phyloP scores from a whole-genome alignment of 163 green algal genomes.

The Scenedesmus sp. region DNA sequence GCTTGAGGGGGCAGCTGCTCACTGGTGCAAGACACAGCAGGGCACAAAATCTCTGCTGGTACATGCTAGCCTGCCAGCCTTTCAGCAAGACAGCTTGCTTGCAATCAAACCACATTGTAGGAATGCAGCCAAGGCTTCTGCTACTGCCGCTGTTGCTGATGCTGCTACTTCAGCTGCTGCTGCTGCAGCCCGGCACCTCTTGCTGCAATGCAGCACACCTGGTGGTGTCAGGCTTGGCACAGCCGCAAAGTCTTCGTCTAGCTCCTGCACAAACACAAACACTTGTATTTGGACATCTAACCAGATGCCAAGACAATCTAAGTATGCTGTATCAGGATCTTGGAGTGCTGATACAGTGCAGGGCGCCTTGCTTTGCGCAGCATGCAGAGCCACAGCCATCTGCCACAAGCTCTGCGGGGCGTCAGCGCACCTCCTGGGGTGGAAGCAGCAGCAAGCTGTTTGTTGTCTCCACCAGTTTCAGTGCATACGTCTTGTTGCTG shows the following conservation, averaged over 20 bases:
- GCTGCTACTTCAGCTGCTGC: not conserved
- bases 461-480: conserved; percentile 85
- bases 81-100: not conserved
- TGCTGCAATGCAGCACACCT: conserved; percentile 13
- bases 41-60: not conserved
- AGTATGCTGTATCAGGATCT: no score
- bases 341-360: not conserved
- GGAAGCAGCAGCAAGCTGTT: conserved; percentile 76
- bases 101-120: not conserved
- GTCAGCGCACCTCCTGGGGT: conserved; percentile 28
- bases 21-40: not conserved
- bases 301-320: no score
- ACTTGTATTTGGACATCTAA: not conserved
- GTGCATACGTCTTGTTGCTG: conserved; percentile 66
- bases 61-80: not conserved
- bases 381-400: not conserved
- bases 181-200: not conserved
- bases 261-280: not conserved
- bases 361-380: not conserved
- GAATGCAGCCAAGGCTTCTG: not conserved
- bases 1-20: not conserved
- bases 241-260: conserved; percentile 34
- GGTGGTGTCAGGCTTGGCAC: conserved; percentile 19
- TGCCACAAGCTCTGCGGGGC: not conserved
- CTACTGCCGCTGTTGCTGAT: not conserved